These are phyloP conservation scores for Trichosporon sp. DNA, from an alignment of 1,284 basidiomycete species.

Conservation along the genomic window DNA sequence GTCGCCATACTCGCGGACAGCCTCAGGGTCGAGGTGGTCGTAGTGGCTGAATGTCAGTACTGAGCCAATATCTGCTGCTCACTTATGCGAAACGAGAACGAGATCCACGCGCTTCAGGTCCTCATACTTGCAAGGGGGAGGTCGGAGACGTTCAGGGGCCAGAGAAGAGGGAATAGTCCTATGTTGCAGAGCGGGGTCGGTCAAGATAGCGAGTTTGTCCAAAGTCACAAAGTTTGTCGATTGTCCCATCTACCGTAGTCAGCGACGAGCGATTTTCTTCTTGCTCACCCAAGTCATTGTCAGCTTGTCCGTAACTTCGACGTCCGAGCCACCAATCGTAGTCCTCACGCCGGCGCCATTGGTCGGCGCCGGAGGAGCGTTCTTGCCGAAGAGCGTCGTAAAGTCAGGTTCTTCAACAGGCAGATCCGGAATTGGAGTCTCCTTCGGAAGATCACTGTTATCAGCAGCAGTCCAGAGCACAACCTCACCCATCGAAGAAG, in stretches of 20 bases:
- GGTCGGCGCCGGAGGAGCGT: conserved; percentile 1
- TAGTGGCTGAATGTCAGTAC: conserved; percentile 33
- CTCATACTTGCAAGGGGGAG: conserved; percentile 46
- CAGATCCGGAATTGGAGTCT: conserved; percentile 38
- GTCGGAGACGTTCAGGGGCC: conserved; percentile 47
- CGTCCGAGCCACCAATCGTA: conserved; percentile 24
- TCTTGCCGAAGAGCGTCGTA: conserved; percentile 32
- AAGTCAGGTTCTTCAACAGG: conserved; percentile 42
- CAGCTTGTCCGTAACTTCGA: conserved; percentile 41
- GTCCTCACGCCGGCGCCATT: conserved; percentile 5
- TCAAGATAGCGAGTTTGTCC: conserved; percentile 50
- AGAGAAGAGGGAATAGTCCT: conserved; percentile 47
- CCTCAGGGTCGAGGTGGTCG: conserved; percentile 45
- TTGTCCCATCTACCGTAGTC: conserved; percentile 42
- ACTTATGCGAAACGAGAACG: conserved; percentile 51
- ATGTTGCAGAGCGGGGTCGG: conserved; percentile 51
- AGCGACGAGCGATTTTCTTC: neutral
- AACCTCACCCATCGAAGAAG: conserved; percentile 31
- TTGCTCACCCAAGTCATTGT: conserved; percentile 40
- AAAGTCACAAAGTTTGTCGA: conserved; percentile 50
- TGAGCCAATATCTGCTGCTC: neutral
- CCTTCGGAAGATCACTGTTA: conserved; percentile 31
- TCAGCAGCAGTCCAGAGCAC: neutral
- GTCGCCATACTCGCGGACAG: conserved; percentile 43
- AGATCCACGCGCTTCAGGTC: conserved; percentile 49